Base-by-base conservation (phyloP, 1,284 basidiomycete species). In the Ganoderma leucocontextum region DNA sequence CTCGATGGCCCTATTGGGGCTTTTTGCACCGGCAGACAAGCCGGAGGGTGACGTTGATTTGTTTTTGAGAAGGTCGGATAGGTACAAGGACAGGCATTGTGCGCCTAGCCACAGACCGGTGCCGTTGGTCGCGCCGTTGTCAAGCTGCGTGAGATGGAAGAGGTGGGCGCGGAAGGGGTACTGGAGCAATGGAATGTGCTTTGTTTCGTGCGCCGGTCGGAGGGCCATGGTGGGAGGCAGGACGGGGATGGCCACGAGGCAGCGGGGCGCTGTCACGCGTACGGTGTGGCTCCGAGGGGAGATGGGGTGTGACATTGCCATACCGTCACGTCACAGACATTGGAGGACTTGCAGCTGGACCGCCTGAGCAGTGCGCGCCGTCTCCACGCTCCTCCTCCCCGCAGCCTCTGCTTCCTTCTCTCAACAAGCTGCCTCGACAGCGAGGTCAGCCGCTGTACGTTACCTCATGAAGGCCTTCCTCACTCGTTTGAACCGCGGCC, bases 61-160 rank as follows among this genome's bases (percentile, higher is more conserved):
- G 66, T 61, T 73, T 61, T 71, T 76, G 72, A 72, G 74, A 66
- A 78, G 72, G 44, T 80, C 77, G 22, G 83, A 79, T n/a, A 95
- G 83, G 76, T 89, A 94, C 60, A 84, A 77, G 9, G 91, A 85
- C 44, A 95, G 85, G 73, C 91, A 86, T 79, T 96, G 95, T 0
- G 88, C 92, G 52, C 90, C 90, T 65, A 95, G 89, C 95, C 95
- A 97, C 65, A 97, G 87, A 1, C 93, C 90, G n/a, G 94, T 95
- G 22, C 95, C 95, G 71, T 94, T 95, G 52, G 91, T 88, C 10
- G 79, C 76, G 33, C 89, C 88, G 75, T 91, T 84, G 78, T 89
- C 82, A 67, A 78, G 82, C 80, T 93, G 92, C 1, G 78, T 44
- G 66, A 92, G 83, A 39, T 76, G 70, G 73, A 92, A 88, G 38